phyloP scores from a whole-genome alignment of 73 alveolate species.

The Paramecium pentaurelia region DNA sequence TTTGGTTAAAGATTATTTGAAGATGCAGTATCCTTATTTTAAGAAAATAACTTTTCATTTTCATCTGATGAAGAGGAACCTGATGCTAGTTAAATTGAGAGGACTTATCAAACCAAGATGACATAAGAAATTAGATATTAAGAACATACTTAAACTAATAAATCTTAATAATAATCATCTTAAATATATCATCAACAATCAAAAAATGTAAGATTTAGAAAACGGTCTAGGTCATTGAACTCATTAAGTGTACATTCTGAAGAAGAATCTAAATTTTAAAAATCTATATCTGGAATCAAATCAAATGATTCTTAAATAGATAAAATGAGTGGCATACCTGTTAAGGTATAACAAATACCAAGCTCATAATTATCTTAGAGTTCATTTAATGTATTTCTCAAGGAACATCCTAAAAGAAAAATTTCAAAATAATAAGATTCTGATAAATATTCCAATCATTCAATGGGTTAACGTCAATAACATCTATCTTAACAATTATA shows the following conservation, averaged over 20 bases:
- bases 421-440: conserved; percentile 31
- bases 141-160: not conserved
- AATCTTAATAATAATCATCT: not conserved
- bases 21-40: conserved; percentile 41
- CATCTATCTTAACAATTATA: not conserved
- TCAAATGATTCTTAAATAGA: not conserved
- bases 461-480: not conserved
- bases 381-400: conserved; percentile 18
- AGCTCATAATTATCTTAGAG: conserved; percentile 40
- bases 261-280: conserved; percentile 16
- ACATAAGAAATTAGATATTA: not conserved
- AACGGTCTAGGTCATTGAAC: not conserved
- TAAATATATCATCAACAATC: not conserved
- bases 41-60: not conserved
- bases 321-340: conserved; percentile 25
- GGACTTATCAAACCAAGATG: not conserved
- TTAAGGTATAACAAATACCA: not conserved
- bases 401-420: not conserved
- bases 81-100: not conserved
- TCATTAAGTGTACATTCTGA: conserved; percentile 20
- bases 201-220: conserved; percentile 14
- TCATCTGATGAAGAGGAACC: not conserved
- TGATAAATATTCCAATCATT: conserved; percentile 15
- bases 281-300: conserved; percentile 31
- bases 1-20: conserved; percentile 46